Base-by-base conservation (phyloP, 805 yeast genomes). In the Lipomyces orientalis region DNA sequence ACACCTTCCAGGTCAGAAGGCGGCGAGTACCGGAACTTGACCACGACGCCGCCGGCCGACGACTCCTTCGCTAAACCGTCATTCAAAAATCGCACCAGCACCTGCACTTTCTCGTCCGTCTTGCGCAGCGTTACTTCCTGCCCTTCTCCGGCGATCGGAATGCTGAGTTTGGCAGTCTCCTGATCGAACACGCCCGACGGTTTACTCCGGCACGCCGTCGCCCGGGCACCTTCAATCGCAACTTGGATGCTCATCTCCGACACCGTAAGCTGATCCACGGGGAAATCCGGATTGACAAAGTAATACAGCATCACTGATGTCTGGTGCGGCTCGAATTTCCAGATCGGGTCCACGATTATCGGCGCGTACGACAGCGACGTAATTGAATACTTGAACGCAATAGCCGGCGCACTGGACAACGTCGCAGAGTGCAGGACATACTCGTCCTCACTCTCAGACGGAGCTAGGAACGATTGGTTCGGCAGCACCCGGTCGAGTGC, bases 121-220 rank as follows among this genome's bases (percentile, higher is more conserved):
- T 79, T 78, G 34, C 73, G 73, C 29, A 87, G 73, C 2, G 73
- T 75, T 10, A 85, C 73, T 12, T 84, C 81, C 58, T 80, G 81
- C 61, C 55, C 69, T 25, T 66, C 60, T 6, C 78, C 77, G n/a
- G 73, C 80, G 73, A 87, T 87, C 76, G 90, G 86, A 97, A 98
- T 93, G 0, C 95, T 89, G 66, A 95, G 88, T 79, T 98, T 86
- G 73, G 87, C 89, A 75, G 87, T 88, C 62, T 93, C 98, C 75
- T 87, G 89, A 79, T 89, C 91, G 82, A 93, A 94, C 0, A 96
- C 86, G 65, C 98, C 98, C 64, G 90, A 88, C 4, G 99, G 99
- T 76, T 90, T 91, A 2, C 97, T 90, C 69, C 93, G 87, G 0
- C 97, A 98, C 25, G 87, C 80, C 2, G 89, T 84, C 19, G 86